Base-by-base conservation (phyloP, 768 basidiomycete species). In the Tremella mesenterica region DNA sequence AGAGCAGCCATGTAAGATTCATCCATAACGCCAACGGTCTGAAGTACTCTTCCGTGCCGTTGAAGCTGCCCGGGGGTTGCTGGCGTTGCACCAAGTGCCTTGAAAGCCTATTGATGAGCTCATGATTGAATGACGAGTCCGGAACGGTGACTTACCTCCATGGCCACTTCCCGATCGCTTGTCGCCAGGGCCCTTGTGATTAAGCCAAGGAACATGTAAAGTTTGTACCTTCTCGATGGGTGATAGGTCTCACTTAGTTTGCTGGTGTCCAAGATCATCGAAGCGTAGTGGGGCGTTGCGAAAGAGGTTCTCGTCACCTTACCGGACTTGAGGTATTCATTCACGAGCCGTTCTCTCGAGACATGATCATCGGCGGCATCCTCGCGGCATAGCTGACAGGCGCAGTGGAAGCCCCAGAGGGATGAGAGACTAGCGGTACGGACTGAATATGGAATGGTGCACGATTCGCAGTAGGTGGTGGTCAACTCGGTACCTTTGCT, bases 381-480 rank as follows among this genome's bases (percentile, higher is more conserved):
- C n/a, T 18, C 44, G 18, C 20, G 20, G 31, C 52, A 53, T 14
- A 53, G 25, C 12, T 27, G 16, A 28, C 44, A 53, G n/a, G 13
- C 27, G 31, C 52, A 53, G 4, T 20, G 45, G 52, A 46, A 53
- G 20, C 31, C 26, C 44, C 45, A 53, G 12, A 10, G 10, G 4
- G n/a, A 23, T n/a, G 8, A 6, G 27, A 27, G 25, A 3, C 27
- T 16, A 8, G n/a, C 44, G 16, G 6, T 21, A 1, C 52, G 52
- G 2, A 18, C 18, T 12, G 31, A 18, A 27, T 10, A 45, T 1
- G 52, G 0, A n/a, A n/a, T n/a, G n/a, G n/a, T n/a, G n/a, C n/a
- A n/a, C 4, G 21, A 18, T 2, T 53, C 30, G 14, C 31, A 53
- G 45, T 53, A 53, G 14, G 12, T 29, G 16, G 27, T 12, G 16